Evolutionary conservation across 768 basidiomycete genomes (phyloP).

Genomic region (Naganishia vishniacii): DNA sequence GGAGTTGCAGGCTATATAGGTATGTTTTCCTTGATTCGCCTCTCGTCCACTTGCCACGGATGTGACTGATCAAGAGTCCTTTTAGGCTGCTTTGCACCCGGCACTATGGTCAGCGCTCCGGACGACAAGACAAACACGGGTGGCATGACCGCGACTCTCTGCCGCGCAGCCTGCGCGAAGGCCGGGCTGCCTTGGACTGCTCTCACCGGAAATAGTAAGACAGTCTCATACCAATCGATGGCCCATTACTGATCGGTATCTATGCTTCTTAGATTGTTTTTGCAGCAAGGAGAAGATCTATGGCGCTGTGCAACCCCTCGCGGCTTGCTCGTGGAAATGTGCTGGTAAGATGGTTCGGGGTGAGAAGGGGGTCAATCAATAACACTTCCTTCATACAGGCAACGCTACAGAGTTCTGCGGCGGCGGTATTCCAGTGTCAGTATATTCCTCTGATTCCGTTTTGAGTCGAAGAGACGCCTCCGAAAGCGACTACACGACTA

Average conservation of each 20-base stretch:
- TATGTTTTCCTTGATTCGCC: not conserved
- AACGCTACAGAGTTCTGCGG: slow-evolving; percentile 33
- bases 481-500: not conserved
- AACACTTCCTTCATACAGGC: no score
- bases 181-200: not conserved
- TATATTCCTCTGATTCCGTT: no score
- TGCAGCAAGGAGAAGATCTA: slow-evolving; percentile 6
- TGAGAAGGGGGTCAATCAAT: no score
- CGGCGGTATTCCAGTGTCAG: no score
- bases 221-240: no score
- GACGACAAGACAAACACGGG: not conserved
- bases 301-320: slow-evolving; percentile 6
- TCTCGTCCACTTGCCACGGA: no score
- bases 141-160: slow-evolving; percentile 1
- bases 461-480: not conserved
- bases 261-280: not conserved
- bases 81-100: slow-evolving; percentile 14
- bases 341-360: no score
- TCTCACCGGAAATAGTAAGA: slow-evolving; percentile 10
- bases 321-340: slow-evolving; percentile 15
- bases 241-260: not conserved
- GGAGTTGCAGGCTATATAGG: slow-evolving; percentile 3
- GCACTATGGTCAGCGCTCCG: slow-evolving; percentile 1
- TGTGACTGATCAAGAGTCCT: no score
- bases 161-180: not conserved